Evolutionary conservation across 768 basidiomycete species (phyloP).

Genomic region (Mycena latifolia): DNA sequence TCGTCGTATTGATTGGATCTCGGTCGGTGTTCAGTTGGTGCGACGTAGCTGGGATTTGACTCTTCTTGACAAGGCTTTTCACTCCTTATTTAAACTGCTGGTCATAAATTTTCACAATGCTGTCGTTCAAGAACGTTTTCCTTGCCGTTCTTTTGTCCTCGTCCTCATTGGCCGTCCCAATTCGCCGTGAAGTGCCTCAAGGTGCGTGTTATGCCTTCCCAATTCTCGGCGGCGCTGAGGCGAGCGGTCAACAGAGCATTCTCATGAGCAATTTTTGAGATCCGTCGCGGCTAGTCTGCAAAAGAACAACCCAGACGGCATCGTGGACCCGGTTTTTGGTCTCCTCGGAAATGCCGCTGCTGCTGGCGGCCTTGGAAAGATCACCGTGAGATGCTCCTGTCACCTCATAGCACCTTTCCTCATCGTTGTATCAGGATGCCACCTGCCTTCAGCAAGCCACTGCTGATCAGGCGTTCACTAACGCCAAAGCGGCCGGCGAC

Average conservation of each 20-base stretch:
- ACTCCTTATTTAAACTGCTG: too few species aligned
- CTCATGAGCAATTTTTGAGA: slow-evolving; percentile 66
- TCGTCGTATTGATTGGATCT: too few species aligned
- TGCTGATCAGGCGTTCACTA: slow-evolving; percentile 79
- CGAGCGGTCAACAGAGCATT: slow-evolving; percentile 61
- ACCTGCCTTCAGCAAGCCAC: slow-evolving; percentile 76
- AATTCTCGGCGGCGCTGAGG: too few species aligned
- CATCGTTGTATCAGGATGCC: slow-evolving; percentile 56
- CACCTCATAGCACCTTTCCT: neutral
- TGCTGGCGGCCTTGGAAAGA: slow-evolving; percentile 62
- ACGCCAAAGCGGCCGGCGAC: slow-evolving; percentile 73
- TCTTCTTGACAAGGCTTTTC: too few species aligned
- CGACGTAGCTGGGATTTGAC: too few species aligned
- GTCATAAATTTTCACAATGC: slow-evolving; percentile 46
- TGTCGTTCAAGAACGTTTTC: slow-evolving; percentile 50
- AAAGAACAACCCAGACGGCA: slow-evolving; percentile 69
- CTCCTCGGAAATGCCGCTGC: slow-evolving; percentile 78
- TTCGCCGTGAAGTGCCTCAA: slow-evolving; percentile 75
- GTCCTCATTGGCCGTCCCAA: slow-evolving; percentile 54
- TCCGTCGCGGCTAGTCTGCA: slow-evolving; percentile 61
- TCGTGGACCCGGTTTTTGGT: slow-evolving; percentile 73
- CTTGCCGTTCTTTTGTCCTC: slow-evolving; percentile 51
- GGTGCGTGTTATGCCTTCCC: slow-evolving; percentile 46
- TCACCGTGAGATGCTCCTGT: slow-evolving; percentile 54
- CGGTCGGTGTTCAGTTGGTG: too few species aligned